Evolutionary conservation across 495 filamentous ascomycete genomes (phyloP).

Genomic region (Trichoderma gamsii): DNA sequence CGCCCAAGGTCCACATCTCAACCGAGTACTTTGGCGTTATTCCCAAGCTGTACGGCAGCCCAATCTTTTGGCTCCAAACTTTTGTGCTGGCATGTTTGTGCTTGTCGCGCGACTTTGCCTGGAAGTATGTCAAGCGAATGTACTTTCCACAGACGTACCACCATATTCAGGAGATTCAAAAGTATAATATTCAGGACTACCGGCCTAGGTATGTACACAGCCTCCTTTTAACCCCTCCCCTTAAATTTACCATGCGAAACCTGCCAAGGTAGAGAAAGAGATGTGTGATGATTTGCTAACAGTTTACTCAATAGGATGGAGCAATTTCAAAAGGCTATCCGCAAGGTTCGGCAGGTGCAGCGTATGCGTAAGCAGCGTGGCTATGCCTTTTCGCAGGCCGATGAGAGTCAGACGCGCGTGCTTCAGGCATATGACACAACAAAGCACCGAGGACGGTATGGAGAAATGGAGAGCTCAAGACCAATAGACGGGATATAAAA

Average conservation of each 20-base stretch:
- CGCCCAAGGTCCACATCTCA: conserved; percentile 77
- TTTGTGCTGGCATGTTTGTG: conserved; percentile 75
- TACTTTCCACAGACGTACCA: conserved; percentile 95
- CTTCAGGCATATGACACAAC: conserved; percentile 98
- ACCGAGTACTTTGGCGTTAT: conserved; percentile 81
- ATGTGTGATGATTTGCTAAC: conserved; percentile 17
- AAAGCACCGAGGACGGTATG: conserved; percentile 80
- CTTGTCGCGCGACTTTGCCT: conserved; percentile 80
- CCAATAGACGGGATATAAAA: conserved; percentile 13
- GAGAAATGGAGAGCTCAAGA: conserved; percentile 77
- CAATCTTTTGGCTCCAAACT: conserved; percentile 85
- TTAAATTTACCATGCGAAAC: neutral
- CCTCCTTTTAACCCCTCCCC: neutral
- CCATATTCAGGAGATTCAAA: conserved; percentile 99
- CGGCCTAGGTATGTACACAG: conserved; percentile 62
- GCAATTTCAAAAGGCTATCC: conserved; percentile 99
- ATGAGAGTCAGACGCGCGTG: conserved; percentile 88
- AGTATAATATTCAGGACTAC: conserved; percentile 99
- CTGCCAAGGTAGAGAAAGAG: neutral
- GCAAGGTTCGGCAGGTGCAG: conserved; percentile 97
- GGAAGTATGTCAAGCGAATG: conserved; percentile 88
- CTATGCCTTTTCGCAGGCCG: conserved; percentile 96
- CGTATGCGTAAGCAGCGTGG: conserved; percentile 99
- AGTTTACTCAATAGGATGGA: conserved; percentile 66
- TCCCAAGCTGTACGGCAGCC: conserved; percentile 69